Conservation (phyloP, 192 early-diverging fungal species). For the Spizellomyces sp. region DNA sequence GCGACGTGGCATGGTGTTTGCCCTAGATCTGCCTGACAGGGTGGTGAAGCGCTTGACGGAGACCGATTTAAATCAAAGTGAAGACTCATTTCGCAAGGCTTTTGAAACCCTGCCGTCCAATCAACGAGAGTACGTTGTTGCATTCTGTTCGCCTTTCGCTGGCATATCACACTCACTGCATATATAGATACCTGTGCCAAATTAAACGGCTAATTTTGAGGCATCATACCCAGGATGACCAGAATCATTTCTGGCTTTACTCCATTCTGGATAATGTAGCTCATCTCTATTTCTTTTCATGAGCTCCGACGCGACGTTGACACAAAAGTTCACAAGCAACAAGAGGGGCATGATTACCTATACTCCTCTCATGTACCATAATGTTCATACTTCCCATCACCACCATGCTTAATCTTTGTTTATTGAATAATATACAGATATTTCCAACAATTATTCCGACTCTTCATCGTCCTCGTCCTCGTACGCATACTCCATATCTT, state of each 20-base stretch:
- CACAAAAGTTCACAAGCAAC: too few species aligned
- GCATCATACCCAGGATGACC: constrained; percentile 8
- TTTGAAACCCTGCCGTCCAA: constrained; percentile 33
- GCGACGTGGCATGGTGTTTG: constrained; percentile 29
- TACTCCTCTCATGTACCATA: too few species aligned
- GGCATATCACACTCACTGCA: too few species aligned
- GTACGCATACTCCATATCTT: constrained; percentile 11
- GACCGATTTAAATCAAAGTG: constrained; percentile 31
- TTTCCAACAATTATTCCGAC: not conserved
- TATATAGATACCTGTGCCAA: not conserved
- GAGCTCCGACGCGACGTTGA: too few species aligned
- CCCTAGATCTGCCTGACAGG: constrained; percentile 38
- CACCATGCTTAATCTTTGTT: too few species aligned
- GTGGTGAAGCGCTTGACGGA: constrained; percentile 25
- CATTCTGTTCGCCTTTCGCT: too few species aligned
- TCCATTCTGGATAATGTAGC: too few species aligned
- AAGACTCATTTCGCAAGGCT: constrained; percentile 42
- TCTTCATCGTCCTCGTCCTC: constrained; percentile 8
- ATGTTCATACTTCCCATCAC: too few species aligned
- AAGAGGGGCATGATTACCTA: too few species aligned
- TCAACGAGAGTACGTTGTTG: constrained; percentile 30
- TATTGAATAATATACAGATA: not conserved
- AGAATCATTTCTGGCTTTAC: constrained; percentile 23
- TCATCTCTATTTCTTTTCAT: too few species aligned
- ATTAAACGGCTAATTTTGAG: constrained; percentile 30